A percentile compares a stretch with the other conserved stretches of the same genome.
phyloP scores from a whole-genome alignment of 306 rosid genomes.

The Heteromeles arbutifolia region DNA sequence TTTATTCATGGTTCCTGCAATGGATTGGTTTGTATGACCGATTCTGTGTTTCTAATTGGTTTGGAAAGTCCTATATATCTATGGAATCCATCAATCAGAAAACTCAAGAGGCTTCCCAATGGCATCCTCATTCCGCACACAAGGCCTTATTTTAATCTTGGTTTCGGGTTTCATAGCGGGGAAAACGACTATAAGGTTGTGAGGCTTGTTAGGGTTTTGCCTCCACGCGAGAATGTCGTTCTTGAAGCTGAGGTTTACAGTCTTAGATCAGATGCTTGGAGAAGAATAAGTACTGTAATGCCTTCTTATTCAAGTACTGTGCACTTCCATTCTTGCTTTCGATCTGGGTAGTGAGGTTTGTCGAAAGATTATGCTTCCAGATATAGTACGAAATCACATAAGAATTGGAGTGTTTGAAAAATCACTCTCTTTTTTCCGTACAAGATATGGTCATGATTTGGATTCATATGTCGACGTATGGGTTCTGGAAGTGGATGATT shows the following conservation, averaged over 20 bases:
- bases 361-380: background rate
- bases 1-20: no score
- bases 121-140: background rate
- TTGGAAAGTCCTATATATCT: background rate
- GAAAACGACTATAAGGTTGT: background rate
- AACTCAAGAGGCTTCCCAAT: background rate
- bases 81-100: background rate
- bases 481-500: background rate
- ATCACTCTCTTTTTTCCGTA: background rate
- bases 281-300: background rate
- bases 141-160: background rate
- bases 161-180: background rate
- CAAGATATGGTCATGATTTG: background rate
- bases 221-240: no score
- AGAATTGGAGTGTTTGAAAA: background rate
- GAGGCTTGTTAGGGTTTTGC: background rate
- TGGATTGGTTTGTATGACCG: no score
- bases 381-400: no score
- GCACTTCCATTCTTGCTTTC: background rate
- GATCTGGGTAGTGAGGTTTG: background rate
- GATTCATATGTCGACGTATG: background rate
- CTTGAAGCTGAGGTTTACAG: background rate
- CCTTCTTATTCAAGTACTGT: background rate
- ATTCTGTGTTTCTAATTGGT: no score
- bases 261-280: background rate